These are phyloP conservation scores for Melocanna baccifera DNA, from an alignment of 176 grass and related monocot species.

Conservation along the genomic window DNA sequence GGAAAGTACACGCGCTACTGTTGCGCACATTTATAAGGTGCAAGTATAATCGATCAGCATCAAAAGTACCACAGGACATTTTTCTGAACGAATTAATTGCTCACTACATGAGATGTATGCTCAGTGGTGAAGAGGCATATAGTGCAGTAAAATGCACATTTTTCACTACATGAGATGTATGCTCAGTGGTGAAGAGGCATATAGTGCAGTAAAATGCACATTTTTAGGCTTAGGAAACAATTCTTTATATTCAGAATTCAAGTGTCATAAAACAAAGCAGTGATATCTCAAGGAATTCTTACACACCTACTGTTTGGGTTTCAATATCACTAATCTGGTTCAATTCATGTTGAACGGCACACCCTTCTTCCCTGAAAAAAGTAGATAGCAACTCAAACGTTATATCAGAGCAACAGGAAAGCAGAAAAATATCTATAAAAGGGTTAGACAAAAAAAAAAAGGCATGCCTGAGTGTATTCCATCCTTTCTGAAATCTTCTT, in stretches of 20 bases:
- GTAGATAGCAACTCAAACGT: background rate
- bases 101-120: background rate
- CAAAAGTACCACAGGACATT: background rate
- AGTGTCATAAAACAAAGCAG: background rate
- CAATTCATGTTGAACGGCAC: slow-evolving; percentile 42
- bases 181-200: background rate
- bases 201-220: background rate
- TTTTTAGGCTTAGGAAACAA: no score
- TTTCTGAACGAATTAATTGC: background rate
- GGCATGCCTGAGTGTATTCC: slow-evolving; percentile 57
- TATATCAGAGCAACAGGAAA: slow-evolving; percentile 8
- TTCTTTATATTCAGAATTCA: background rate
- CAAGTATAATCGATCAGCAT: background rate
- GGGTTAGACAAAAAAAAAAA: background rate
- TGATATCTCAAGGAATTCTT: background rate
- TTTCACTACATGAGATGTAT: background rate
- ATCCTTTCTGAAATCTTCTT: slow-evolving; percentile 56
- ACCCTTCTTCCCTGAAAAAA: slow-evolving; percentile 48
- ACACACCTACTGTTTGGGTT: slow-evolving; percentile 51
- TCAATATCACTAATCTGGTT: slow-evolving; percentile 49
- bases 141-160: no score
- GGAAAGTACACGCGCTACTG: background rate
- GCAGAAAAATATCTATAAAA: background rate
- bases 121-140: no score
- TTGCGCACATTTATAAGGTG: background rate